Conservation (phyloP, 2,329 filamentous ascomycete species). For the Phaeosphaeriaceae sp. region DNA sequence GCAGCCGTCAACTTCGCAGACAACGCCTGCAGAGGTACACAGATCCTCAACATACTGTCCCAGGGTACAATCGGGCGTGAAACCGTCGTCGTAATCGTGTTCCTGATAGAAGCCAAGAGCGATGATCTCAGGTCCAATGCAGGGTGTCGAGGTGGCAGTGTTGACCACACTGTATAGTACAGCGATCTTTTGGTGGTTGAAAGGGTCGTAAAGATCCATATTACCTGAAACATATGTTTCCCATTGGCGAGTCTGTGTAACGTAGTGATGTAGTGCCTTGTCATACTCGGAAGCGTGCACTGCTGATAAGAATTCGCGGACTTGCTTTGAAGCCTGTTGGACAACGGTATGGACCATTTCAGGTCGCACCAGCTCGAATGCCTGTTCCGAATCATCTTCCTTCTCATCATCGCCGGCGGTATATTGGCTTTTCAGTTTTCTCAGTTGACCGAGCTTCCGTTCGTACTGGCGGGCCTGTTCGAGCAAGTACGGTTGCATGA, state of each 20-base stretch:
- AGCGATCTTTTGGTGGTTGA: slow-evolving; percentile 94
- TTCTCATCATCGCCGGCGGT: slow-evolving; percentile 48
- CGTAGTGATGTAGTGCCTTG: slow-evolving; percentile 90
- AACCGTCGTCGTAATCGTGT: slow-evolving; percentile 74
- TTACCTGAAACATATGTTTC: slow-evolving; percentile 92
- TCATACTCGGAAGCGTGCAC: slow-evolving; percentile 98
- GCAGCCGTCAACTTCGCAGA: slow-evolving; percentile 84
- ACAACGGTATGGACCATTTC: slow-evolving; percentile 92
- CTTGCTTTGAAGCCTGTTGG: slow-evolving; percentile 80
- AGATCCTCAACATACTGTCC: slow-evolving; percentile 95
- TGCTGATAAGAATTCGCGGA: slow-evolving; percentile 91
- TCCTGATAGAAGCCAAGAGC: slow-evolving; percentile 94
- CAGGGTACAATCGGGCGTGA: slow-evolving; percentile 84
- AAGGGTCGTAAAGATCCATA: slow-evolving; percentile 89
- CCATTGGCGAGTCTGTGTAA: slow-evolving; percentile 95
- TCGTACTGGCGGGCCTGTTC: slow-evolving; percentile 94
- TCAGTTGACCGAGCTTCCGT: slow-evolving; percentile 80
- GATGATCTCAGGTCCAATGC: slow-evolving; percentile 87
- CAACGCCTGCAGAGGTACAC: slow-evolving; percentile 76
- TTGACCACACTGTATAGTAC: slow-evolving; percentile 94
- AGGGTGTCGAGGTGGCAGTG: slow-evolving; percentile 91
- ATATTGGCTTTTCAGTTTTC: slow-evolving; percentile 79
- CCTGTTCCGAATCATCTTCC: slow-evolving; percentile 59
- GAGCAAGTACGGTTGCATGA: slow-evolving; percentile 89
- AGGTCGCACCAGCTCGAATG: slow-evolving; percentile 90